Base-by-base conservation (phyloP, 2,329 filamentous ascomycete species). In the Tolypocladium ophioglossoides region DNA sequence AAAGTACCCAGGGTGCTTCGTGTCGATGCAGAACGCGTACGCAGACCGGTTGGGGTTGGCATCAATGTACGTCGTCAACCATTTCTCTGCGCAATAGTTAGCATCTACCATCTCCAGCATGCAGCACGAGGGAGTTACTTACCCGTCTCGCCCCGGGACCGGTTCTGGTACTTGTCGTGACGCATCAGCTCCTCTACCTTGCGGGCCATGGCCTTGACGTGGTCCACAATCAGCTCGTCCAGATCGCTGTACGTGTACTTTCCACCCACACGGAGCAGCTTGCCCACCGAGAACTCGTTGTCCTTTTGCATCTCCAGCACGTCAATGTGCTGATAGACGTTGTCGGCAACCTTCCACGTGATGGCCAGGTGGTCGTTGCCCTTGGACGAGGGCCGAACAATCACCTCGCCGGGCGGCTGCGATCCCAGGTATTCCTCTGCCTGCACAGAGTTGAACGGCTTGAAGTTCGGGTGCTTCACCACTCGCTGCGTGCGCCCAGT, bases 151-250 rank as follows among this genome's bases (percentile, higher is more conserved):
- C 84, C 78, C 65, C 86, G 86, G 57, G 84, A 91, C 56, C 87
- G 85, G 58, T 83, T 83, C 72, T 95, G 90, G 76, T 88, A 99
- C 71, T 96, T 96, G 68, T 97, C 92, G 69, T 96, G 86, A 60
- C 86, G 83, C 78, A 90, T 94, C 77, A 99, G 85, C 76, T 99
- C 92, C 61, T 95, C 90, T 52, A 97, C 92, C 78, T 99, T 99
- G 72, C 87, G 89, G 20, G 91, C 88, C 94, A 97, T 99, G 52
- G 91, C 89, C 74, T 96, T 94, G 67, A 99, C 89, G 68, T 99
- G 94, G 65, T 94, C 88, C 66, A 95, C 91, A 61, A 99, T 97
- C 74, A 99, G 72, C 70, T 99, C 94, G 72, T 99, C 94, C 57
- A 99, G 77, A 85, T 99, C 94, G 57, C 84, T 90, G 74, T 99